These are phyloP conservation scores for Colletotrichum sp. DNA, from an alignment of 2,329 filamentous ascomycete species.

Conservation along the genomic window DNA sequence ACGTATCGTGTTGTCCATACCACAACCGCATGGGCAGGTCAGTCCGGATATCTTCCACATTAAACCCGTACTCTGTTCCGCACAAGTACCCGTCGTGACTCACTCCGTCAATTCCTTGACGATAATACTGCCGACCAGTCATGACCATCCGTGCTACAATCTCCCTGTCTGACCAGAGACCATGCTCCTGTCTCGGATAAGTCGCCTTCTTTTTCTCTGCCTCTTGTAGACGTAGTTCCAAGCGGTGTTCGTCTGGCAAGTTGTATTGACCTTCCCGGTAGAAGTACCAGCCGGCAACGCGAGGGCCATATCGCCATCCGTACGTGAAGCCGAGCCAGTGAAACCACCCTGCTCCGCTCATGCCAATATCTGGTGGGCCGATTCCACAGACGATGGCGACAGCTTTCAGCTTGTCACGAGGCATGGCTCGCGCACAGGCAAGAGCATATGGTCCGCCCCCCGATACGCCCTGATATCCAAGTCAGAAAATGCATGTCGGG, in stretches of 20 bases:
- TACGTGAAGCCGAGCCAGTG: slow-evolving; percentile 21
- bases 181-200: neutral
- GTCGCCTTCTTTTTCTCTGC: slow-evolving; percentile 4
- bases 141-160: slow-evolving; percentile 8
- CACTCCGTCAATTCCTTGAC: slow-evolving; percentile 14
- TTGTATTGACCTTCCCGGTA: neutral
- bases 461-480: slow-evolving; percentile 16
- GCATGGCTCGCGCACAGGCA: slow-evolving; percentile 20
- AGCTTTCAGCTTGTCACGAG: slow-evolving; percentile 14
- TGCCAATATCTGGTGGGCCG: slow-evolving; percentile 25
- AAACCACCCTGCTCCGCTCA: slow-evolving; percentile 19
- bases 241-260: slow-evolving; percentile 2
- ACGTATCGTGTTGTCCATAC: slow-evolving; percentile 14
- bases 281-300: slow-evolving; percentile 12
- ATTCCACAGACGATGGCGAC: slow-evolving; percentile 25
- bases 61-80: slow-evolving; percentile 15
- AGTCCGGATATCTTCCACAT: slow-evolving; percentile 6
- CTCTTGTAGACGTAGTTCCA: neutral
- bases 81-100: slow-evolving; percentile 5
- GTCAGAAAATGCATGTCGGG: neutral
- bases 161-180: slow-evolving; percentile 2
- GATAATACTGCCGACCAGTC: slow-evolving; percentile 9
- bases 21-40: slow-evolving; percentile 10
- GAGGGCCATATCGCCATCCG: slow-evolving; percentile 17
- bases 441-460: slow-evolving; percentile 27